These are phyloP conservation scores for Kodamaea nitidulidarum DNA, from an alignment of 805 yeast species.

Conservation along the genomic window DNA sequence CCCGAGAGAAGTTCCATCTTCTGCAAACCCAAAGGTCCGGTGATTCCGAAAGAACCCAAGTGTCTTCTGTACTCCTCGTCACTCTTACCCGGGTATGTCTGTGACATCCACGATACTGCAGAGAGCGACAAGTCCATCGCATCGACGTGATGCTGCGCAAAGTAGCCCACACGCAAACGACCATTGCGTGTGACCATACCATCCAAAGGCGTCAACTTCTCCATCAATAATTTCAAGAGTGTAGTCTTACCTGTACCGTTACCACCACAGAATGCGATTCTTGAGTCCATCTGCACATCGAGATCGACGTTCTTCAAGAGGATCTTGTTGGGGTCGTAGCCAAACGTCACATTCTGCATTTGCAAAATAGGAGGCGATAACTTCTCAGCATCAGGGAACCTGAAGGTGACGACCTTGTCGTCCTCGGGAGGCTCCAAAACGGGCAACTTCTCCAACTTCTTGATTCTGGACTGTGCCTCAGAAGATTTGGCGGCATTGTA, in stretches of 20 bases:
- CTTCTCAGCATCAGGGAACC: constrained; percentile 92
- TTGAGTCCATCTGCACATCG: constrained; percentile 88
- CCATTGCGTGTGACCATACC: constrained; percentile 81
- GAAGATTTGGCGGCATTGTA: constrained; percentile 97
- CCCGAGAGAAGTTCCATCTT: constrained; percentile 88
- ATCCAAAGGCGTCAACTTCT: constrained; percentile 62
- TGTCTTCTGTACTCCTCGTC: constrained; percentile 97
- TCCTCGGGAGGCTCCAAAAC: constrained; percentile 91
- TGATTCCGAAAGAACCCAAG: constrained; percentile 94
- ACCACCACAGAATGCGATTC: constrained; percentile 97
- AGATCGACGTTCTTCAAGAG: constrained; percentile 75
- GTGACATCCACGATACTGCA: constrained; percentile 94
- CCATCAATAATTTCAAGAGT: constrained; percentile 80
- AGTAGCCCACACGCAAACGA: constrained; percentile 88
- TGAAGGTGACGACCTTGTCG: constrained; percentile 78
- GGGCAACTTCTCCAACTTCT: constrained; percentile 93
- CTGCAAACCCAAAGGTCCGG: constrained; percentile 90
- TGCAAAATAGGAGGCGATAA: constrained; percentile 92
- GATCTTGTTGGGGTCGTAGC: constrained; percentile 64
- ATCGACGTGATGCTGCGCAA: constrained; percentile 98
- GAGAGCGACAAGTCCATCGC: constrained; percentile 84
- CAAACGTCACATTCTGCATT: constrained; percentile 80
- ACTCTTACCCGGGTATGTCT: constrained; percentile 83
- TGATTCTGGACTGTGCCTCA: constrained; percentile 97
- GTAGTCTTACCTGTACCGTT: constrained; percentile 99